A percentile compares a stretch with the other conserved stretches of the same genome.
Conservation (phyloP, 345 rosid species). For the Camelina laxa region DNA sequence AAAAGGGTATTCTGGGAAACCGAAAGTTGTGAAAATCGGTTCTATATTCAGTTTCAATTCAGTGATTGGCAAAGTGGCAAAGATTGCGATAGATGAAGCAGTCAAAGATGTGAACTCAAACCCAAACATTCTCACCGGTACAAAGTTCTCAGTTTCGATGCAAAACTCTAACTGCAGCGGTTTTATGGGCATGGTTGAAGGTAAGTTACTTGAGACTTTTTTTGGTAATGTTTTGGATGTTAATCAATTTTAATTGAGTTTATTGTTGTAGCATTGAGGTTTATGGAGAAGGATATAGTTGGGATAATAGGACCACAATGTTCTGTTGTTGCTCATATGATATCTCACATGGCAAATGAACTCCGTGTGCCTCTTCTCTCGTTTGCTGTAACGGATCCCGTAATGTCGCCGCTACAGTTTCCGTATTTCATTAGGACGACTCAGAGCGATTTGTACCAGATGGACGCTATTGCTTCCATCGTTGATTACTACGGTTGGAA, state of each 20-base stretch:
- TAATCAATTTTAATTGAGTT: neutral
- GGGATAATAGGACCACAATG: slow-evolving; percentile 92
- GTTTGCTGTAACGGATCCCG: slow-evolving; percentile 92
- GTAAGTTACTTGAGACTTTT: slow-evolving; percentile 34
- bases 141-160: slow-evolving; percentile 54
- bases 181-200: slow-evolving; percentile 88
- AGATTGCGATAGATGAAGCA: slow-evolving; percentile 87
- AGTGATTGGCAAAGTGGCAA: slow-evolving; percentile 78
- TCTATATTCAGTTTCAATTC: slow-evolving; percentile 71
- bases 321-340: slow-evolving; percentile 76
- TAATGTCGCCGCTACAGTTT: slow-evolving; percentile 77
- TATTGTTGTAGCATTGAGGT: slow-evolving; percentile 63
- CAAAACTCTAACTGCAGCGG: slow-evolving; percentile 80
- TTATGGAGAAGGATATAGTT: slow-evolving; percentile 79
- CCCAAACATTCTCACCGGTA: slow-evolving; percentile 65
- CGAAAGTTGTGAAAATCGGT: slow-evolving; percentile 71
- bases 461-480: slow-evolving; percentile 83
- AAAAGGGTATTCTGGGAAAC: slow-evolving; percentile 53
- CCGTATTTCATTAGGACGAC: slow-evolving; percentile 84
- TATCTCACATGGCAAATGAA: slow-evolving; percentile 76
- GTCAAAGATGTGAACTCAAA: slow-evolving; percentile 83
- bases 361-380: slow-evolving; percentile 82
- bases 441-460: slow-evolving; percentile 79
- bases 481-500: slow-evolving; percentile 78
- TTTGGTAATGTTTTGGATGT: neutral